Evolutionary conservation across 2,329 filamentous ascomycete species (phyloP).

Genomic region (Aspergillus ustus): DNA sequence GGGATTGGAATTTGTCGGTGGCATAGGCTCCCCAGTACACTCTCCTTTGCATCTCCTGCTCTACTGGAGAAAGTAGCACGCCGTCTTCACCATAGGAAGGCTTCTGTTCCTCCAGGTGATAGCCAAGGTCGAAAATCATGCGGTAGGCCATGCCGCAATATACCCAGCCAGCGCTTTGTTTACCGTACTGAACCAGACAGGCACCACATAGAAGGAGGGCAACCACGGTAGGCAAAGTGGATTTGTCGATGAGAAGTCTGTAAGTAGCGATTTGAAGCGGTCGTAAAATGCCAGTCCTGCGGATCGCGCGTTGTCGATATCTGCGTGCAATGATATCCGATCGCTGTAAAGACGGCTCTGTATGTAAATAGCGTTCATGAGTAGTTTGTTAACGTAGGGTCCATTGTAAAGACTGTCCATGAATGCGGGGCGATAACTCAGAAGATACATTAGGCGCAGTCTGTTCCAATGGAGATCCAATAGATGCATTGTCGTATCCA

Average conservation of each 20-base stretch:
- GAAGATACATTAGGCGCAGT: conserved; percentile 54
- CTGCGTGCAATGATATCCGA: conserved; percentile 51
- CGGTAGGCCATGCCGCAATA: conserved; percentile 57
- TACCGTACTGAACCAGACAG: too few species aligned
- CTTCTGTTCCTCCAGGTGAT: too few species aligned
- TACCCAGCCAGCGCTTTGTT: conserved; percentile 56
- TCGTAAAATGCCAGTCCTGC: conserved; percentile 55
- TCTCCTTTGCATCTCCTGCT: background rate
- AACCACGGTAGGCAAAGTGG: conserved; percentile 54
- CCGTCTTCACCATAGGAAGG: background rate
- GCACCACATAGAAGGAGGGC: conserved; percentile 57
- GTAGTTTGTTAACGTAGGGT: conserved; percentile 57
- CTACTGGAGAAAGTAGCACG: background rate
- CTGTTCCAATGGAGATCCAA: conserved; percentile 59
- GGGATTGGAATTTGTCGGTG: conserved; percentile 46
- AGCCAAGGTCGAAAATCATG: conserved; percentile 57
- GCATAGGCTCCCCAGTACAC: conserved; percentile 19
- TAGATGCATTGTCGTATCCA: conserved; percentile 58
- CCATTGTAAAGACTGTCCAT: conserved; percentile 36
- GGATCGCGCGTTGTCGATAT: conserved; percentile 52
- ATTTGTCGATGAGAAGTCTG: conserved; percentile 47
- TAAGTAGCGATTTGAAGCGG: conserved; percentile 39
- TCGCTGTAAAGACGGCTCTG: conserved; percentile 53
- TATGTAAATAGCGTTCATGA: conserved; percentile 58
- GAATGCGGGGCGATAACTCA: conserved; percentile 35